A percentile compares a stretch with the other conserved stretches of the same genome.
These are phyloP conservation scores for Hyaloscypha bicolor DNA, from an alignment of 495 filamentous ascomycete species.

Conservation along the genomic window DNA sequence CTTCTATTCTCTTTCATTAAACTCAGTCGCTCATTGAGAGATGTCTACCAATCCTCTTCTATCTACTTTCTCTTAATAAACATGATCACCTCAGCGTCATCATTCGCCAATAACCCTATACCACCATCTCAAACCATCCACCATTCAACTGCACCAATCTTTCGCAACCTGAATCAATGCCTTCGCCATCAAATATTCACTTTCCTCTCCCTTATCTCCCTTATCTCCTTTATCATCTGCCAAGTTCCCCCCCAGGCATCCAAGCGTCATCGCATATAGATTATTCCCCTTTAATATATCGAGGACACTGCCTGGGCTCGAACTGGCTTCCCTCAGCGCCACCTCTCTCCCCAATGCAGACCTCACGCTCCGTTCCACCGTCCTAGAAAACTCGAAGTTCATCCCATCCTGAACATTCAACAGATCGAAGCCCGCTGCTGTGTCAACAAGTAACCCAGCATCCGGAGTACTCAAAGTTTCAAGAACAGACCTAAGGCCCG, in stretches of 20 bases:
- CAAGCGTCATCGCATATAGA: neutral
- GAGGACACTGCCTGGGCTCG: neutral
- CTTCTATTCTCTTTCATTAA: too few relatives aligned
- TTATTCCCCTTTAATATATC: neutral
- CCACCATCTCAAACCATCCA: neutral
- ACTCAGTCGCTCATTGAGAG: too few relatives aligned
- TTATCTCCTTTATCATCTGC: neutral
- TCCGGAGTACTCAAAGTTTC: neutral
- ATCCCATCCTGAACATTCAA: neutral
- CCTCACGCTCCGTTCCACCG: neutral
- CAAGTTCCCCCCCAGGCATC: neutral
- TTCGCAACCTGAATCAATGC: neutral
- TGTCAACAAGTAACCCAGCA: neutral
- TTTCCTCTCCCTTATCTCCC: neutral
- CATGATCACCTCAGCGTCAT: too few relatives aligned
- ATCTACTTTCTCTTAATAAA: too few relatives aligned
- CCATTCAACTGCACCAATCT: neutral
- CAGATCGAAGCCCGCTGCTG: neutral
- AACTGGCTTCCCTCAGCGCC: neutral
- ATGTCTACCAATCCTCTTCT: too few relatives aligned
- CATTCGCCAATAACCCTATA: too few relatives aligned
- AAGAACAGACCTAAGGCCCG: neutral
- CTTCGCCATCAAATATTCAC: neutral
- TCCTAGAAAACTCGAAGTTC: neutral
- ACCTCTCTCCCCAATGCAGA: neutral